Base-by-base conservation (phyloP, 352 stramenopile species). In the Pythium scleroteichum region DNA sequence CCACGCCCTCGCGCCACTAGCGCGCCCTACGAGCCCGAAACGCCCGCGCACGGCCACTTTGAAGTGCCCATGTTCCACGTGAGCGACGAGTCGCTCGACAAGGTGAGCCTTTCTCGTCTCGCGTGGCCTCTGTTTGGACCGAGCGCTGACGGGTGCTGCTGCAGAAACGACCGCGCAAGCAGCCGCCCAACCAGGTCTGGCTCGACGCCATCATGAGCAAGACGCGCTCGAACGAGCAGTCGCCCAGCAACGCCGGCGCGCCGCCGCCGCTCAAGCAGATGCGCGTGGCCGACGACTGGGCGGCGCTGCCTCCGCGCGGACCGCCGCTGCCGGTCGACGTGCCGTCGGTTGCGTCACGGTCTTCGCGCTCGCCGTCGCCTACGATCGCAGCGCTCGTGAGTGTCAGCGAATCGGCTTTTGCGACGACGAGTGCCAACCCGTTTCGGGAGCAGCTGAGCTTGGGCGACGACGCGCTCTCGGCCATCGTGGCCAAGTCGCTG, bases 171-270 rank as follows among this genome's bases (percentile, higher is more conserved):
- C 57, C 32, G 44, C 66, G 52, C n/a, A 68, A 50, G 14, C 62
- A 70, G 33, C 71, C 79, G 42, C 70, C 79, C 6, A 90, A 87
- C 52, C 74, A 86, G 51, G 73, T 76, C 54, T 90, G 82, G 82
- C 72, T 92, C 45, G 70, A 86, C 66, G 82, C 79, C 12, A 88
- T 92, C 40, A 82, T 88, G 71, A 92, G 66, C 74, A 85, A 86
- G 59, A 66, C 72, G 19, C 76, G 78, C 20, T 57, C 68, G 3
- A 62, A 29, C 14, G 71, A 74, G 66, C 66, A 51, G 10, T 64
- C 64, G 48, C 20, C 61, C 14, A 60, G 51, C 23, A 50, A 38
- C 38, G 53, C 14, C 14, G n/a, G 1, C 4, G 6, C 19, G n/a
- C 40, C 38, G 35, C 51, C 52, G 20, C 51, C 52, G 44, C 41